Conservation (phyloP, 1,139 yeast species). For the Pichia sp. region DNA sequence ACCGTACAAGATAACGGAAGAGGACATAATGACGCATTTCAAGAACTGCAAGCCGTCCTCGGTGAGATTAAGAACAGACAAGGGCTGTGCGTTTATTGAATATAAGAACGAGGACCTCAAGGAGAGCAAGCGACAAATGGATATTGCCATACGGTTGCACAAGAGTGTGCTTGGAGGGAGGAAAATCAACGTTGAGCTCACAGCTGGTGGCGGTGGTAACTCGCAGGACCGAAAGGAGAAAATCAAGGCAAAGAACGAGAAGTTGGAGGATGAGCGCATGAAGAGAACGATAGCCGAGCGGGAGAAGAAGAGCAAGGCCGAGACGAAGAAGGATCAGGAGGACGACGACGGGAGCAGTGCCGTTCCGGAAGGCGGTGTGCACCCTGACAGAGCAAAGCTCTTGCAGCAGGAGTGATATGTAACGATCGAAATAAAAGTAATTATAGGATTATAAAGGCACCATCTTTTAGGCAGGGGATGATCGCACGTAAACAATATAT, state of each 20-base stretch:
- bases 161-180: conserved; percentile 65
- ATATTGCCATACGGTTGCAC: conserved; percentile 76
- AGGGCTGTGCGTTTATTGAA: conserved; percentile 92
- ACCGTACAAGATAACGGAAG: conserved; percentile 65
- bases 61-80: conserved; percentile 73
- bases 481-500: not conserved
- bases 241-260: conserved; percentile 73
- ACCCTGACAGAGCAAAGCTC: conserved; percentile 56
- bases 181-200: conserved; percentile 87
- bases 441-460: no score
- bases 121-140: conserved; percentile 76
- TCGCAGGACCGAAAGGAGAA: conserved; percentile 65
- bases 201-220: conserved; percentile 98
- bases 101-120: conserved; percentile 54
- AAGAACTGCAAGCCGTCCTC: conserved; percentile 67
- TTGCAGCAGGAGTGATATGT: conserved; percentile 27
- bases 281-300: conserved; percentile 43
- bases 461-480: no score
- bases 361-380: conserved; percentile 40
- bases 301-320: conserved; percentile 29
- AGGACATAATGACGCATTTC: conserved; percentile 70
- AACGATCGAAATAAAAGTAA: no score
- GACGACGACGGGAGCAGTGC: conserved; percentile 6
- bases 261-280: conserved; percentile 61
- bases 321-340: conserved; percentile 22